Percentiles rank a stretch among this genome's conserved stretches.
Evolutionary conservation across 2,329 filamentous ascomycete species (phyloP).

Genomic region (Mollisiaceae sp.): DNA sequence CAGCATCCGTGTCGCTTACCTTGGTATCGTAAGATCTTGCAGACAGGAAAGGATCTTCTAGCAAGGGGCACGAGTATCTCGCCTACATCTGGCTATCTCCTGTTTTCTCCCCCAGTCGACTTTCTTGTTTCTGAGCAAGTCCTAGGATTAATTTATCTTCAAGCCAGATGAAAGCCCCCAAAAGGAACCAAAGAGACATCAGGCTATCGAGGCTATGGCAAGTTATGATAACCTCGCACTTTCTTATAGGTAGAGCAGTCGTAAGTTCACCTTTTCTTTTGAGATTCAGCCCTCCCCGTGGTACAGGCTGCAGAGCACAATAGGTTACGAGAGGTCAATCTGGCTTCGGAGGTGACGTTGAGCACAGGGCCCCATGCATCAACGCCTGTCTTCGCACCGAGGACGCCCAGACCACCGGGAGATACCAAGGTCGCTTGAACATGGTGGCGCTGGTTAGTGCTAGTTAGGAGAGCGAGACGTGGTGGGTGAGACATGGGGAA

Average conservation of each 20-base stretch:
- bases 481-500: slow-evolving; percentile 15
- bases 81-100: neutral
- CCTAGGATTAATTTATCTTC: neutral
- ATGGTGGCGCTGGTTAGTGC: neutral
- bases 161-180: neutral
- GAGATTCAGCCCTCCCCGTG: neutral
- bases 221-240: neutral
- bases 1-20: neutral
- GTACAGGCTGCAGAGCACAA: neutral
- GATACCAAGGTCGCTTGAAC: slow-evolving; percentile 2
- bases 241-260: slow-evolving; percentile 5
- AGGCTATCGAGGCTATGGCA: neutral
- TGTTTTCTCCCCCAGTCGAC: neutral
- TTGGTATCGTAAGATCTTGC: neutral
- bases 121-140: neutral
- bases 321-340: neutral
- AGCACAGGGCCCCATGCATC: neutral
- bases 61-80: neutral
- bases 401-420: slow-evolving; percentile 1
- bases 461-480: neutral
- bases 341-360: neutral
- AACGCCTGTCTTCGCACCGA: neutral
- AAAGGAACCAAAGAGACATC: slow-evolving; percentile 2
- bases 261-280: slow-evolving; percentile 7
- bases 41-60: neutral